phyloP scores from a whole-genome alignment of 345 rosid species.

The Hibiscus mutabilis region DNA sequence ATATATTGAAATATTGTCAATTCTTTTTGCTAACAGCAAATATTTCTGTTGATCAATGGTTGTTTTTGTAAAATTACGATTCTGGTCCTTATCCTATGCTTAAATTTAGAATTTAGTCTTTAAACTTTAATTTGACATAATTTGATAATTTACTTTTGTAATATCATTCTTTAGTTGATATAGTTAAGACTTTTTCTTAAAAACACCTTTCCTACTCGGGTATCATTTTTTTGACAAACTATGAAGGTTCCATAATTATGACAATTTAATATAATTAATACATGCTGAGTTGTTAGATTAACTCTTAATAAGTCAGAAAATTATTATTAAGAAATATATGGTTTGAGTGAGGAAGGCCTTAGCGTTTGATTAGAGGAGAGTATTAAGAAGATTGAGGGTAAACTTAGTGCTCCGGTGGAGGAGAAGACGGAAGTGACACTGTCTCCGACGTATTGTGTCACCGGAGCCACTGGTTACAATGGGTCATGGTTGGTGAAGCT shows the following conservation, averaged over 20 bases:
- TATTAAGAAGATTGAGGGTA: constrained; percentile 9
- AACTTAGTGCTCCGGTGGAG: not conserved
- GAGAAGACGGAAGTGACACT: constrained; percentile 5
- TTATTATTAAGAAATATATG: too few relatives aligned
- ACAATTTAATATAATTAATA: not conserved
- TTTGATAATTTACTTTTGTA: too few relatives aligned
- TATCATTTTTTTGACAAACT: not conserved
- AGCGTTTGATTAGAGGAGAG: too few relatives aligned
- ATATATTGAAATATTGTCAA: not conserved
- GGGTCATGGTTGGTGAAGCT: constrained; percentile 77
- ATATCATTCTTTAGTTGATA: too few relatives aligned
- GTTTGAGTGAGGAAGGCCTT: too few relatives aligned
- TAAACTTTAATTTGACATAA: too few relatives aligned
- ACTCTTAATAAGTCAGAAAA: not conserved
- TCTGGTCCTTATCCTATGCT: too few relatives aligned
- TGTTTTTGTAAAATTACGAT: too few relatives aligned
- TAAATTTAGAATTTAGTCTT: too few relatives aligned
- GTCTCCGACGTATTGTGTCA: constrained; percentile 50
- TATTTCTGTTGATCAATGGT: not conserved
- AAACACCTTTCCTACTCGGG: too few relatives aligned
- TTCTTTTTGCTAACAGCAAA: not conserved
- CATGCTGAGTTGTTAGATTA: not conserved
- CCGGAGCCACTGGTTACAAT: constrained; percentile 69
- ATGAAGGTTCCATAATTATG: not conserved
- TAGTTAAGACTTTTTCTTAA: too few relatives aligned